These are phyloP conservation scores for Scutellaria minor DNA, from an alignment of 257 asterid genomes.

Conservation along the genomic window DNA sequence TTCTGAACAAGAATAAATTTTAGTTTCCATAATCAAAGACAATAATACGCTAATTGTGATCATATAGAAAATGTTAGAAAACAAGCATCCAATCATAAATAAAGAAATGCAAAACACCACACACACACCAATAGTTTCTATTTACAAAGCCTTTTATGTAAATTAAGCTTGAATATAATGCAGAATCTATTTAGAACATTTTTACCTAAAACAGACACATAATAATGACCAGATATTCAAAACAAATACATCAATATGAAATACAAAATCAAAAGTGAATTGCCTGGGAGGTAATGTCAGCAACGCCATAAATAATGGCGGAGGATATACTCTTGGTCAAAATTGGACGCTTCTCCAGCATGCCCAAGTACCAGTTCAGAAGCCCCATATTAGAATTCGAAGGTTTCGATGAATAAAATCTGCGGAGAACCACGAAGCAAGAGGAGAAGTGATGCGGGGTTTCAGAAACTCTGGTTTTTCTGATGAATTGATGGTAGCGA, in stretches of 20 bases:
- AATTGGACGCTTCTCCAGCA: constrained; percentile 73
- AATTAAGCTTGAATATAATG: neutral
- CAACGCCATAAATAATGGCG: constrained; percentile 72
- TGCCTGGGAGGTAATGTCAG: constrained; percentile 89
- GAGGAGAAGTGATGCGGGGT: constrained; percentile 27
- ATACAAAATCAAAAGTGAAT: neutral
- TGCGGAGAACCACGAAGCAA: constrained; percentile 23
- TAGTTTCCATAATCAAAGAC: neutral
- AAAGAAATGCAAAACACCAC: neutral
- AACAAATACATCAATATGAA: neutral
- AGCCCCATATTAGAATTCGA: constrained; percentile 51
- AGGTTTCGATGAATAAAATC: constrained; percentile 44
- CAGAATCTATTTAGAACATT: constrained; percentile 1
- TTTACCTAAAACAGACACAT: neutral
- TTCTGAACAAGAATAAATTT: neutral
- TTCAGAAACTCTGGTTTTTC: constrained; percentile 32
- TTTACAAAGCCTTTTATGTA: neutral
- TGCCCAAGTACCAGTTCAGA: constrained; percentile 75
- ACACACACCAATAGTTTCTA: neutral
- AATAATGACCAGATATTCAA: neutral
- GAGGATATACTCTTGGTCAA: constrained; percentile 72
- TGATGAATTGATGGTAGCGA: constrained; percentile 28
- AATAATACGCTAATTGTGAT: constrained; percentile 33
- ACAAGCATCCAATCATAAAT: neutral
- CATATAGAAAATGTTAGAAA: constrained; percentile 28